These are phyloP conservation scores for Cornus controversa DNA, from an alignment of 148 eudicot genomes.

Conservation along the genomic window DNA sequence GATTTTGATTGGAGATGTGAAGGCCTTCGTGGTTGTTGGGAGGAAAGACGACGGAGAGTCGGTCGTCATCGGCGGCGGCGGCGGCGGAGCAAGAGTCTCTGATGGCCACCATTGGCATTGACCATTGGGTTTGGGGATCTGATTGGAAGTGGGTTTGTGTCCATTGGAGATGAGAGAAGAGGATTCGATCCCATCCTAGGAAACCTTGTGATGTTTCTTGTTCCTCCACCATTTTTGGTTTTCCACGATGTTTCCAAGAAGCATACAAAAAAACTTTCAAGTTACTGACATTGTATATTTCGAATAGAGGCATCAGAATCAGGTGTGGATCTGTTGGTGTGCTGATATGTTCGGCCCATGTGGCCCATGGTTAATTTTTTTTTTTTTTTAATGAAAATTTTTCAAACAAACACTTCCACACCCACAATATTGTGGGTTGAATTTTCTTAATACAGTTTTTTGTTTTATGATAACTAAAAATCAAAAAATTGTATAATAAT, in stretches of 20 bases:
- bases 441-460: too few species aligned
- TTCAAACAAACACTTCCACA: too few species aligned
- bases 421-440: too few species aligned
- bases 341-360: too few species aligned
- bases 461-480: too few species aligned
- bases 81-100: slow-evolving; percentile 1
- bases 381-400: too few species aligned
- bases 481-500: too few species aligned
- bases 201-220: not conserved
- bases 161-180: not conserved
- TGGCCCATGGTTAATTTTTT: too few species aligned
- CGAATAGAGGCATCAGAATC: too few species aligned
- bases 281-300: too few species aligned
- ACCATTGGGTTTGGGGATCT: slow-evolving; percentile 5
- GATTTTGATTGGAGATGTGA: slow-evolving; percentile 16
- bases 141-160: not conserved
- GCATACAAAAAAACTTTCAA: not conserved
- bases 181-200: not conserved
- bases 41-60: slow-evolving; percentile 28
- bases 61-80: not conserved
- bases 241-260: not conserved
- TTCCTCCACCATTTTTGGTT: slow-evolving; percentile 13
- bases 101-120: not conserved
- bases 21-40: slow-evolving; percentile 51
- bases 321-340: not conserved